Conservation (phyloP, 2,329 filamentous ascomycete genomes). For the Thelonectria discophora region DNA sequence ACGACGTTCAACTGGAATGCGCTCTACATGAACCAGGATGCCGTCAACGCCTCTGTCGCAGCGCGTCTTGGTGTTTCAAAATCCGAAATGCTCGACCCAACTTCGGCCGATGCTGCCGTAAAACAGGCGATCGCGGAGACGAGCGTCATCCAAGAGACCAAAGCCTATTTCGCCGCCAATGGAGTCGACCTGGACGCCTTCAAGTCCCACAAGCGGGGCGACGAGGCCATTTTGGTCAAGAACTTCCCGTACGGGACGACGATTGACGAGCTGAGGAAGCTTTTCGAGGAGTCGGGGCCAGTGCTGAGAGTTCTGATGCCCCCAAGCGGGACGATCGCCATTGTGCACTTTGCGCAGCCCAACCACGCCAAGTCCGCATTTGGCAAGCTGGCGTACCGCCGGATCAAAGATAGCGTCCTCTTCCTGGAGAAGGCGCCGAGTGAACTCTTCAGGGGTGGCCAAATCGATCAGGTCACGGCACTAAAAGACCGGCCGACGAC, state of each 20-base stretch:
- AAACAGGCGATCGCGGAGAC: constrained; percentile 98
- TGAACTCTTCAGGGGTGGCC: constrained; percentile 69
- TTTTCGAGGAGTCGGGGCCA: constrained; percentile 88
- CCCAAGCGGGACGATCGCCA: constrained; percentile 90
- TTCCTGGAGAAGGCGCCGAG: constrained; percentile 95
- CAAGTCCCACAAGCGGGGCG: constrained; percentile 83
- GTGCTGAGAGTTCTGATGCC: constrained; percentile 89
- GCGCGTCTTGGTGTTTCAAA: constrained; percentile 89
- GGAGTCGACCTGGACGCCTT: constrained; percentile 94
- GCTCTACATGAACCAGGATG: constrained; percentile 98
- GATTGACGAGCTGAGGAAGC: constrained; percentile 76
- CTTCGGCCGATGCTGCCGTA: constrained; percentile 90
- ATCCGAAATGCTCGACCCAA: constrained; percentile 92
- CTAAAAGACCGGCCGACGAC: constrained; percentile 51
- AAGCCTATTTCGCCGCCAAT: constrained; percentile 86
- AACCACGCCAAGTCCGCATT: constrained; percentile 86
- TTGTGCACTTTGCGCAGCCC: constrained; percentile 85
- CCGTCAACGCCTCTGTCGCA: constrained; percentile 90
- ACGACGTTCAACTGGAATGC: constrained; percentile 97
- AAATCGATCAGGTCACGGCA: constrained; percentile 42
- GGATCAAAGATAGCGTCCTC: constrained; percentile 88
- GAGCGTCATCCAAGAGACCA: constrained; percentile 94
- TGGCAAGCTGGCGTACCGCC: constrained; percentile 84
- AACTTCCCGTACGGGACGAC: constrained; percentile 90
- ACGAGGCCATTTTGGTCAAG: constrained; percentile 89